Evolutionary conservation across 176 grass and related monocot species (phyloP).

Genomic region (Alloteropsis semialata): DNA sequence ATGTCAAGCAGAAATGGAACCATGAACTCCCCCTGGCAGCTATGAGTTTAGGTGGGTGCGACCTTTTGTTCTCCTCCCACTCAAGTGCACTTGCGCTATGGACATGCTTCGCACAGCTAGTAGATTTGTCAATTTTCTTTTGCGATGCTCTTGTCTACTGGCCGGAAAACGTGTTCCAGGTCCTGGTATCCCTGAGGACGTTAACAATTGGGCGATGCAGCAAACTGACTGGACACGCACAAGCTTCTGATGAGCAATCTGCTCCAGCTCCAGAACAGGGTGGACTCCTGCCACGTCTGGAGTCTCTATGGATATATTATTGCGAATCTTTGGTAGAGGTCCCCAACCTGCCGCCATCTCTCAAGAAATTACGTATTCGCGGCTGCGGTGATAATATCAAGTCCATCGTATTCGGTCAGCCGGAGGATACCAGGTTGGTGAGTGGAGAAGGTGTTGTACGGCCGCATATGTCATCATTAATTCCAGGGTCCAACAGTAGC

Average conservation of each 20-base stretch:
- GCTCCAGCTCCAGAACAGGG: too few species aligned
- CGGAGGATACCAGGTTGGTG: not conserved
- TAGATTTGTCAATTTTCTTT: rapidly evolving
- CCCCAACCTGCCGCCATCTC: too few species aligned
- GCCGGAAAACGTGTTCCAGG: not conserved
- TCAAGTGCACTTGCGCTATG: too few species aligned
- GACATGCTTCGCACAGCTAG: too few species aligned
- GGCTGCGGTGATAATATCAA: not conserved
- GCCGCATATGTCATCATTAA: not conserved
- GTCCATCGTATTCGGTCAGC: not conserved
- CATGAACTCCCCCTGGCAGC: not conserved
- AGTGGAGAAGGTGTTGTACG: not conserved
- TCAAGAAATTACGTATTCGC: not conserved
- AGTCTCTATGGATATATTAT: too few species aligned
- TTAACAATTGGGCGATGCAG: not conserved
- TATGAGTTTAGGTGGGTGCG: not conserved
- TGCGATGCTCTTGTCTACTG: not conserved
- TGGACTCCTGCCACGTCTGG: too few species aligned
- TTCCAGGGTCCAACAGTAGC: not conserved
- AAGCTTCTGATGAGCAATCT: too few species aligned
- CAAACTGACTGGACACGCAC: not conserved
- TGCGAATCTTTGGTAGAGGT: too few species aligned
- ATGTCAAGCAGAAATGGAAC: not conserved
- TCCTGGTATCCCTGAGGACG: not conserved
- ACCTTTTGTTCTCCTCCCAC: not conserved